phyloP scores from a whole-genome alignment of 306 rosid species.

The Begonia fuchsioides region DNA sequence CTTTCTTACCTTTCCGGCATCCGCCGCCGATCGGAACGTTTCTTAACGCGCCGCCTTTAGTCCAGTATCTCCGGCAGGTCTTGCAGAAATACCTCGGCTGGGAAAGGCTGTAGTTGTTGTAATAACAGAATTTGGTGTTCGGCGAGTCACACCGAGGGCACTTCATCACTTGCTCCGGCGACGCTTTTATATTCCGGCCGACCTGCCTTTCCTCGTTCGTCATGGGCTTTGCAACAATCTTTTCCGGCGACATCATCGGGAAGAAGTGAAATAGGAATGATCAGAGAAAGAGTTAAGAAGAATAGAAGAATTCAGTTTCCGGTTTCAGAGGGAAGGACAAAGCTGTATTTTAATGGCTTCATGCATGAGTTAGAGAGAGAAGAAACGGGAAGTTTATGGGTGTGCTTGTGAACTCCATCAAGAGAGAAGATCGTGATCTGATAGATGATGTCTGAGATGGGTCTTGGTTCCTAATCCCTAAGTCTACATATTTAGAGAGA shows the following conservation, averaged over 20 bases:
- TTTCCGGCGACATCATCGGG: slow-evolving; percentile 9
- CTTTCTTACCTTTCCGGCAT: slow-evolving; percentile 75
- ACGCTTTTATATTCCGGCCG: background rate
- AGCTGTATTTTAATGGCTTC: background rate
- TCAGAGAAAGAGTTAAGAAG: background rate
- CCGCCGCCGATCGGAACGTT: slow-evolving; percentile 96
- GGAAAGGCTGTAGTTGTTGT: slow-evolving; percentile 91
- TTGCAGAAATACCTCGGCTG: slow-evolving; percentile 96
- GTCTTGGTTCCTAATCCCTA: background rate
- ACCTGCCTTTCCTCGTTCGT: slow-evolving; percentile 2
- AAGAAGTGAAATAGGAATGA: background rate
- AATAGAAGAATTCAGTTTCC: background rate
- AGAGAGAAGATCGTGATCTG: slow-evolving; percentile 29
- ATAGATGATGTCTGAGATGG: slow-evolving; percentile 17
- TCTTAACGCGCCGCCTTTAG: slow-evolving; percentile 86
- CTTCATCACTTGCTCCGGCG: slow-evolving; percentile 14
- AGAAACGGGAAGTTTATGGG: slow-evolving; percentile 17
- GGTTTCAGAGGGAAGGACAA: background rate
- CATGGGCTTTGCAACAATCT: slow-evolving; percentile 12
- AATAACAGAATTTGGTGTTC: slow-evolving; percentile 95
- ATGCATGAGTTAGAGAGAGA: slow-evolving; percentile 10
- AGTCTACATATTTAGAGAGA: no score
- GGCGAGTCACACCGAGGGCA: slow-evolving; percentile 94
- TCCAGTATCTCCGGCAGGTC: slow-evolving; percentile 93
- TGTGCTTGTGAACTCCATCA: slow-evolving; percentile 57